Evolutionary conservation across 192 early-diverging fungal genomes (phyloP), one percentile per base, ranked within the genome.

Genomic region (Paraglomus brasilianum): DNA sequence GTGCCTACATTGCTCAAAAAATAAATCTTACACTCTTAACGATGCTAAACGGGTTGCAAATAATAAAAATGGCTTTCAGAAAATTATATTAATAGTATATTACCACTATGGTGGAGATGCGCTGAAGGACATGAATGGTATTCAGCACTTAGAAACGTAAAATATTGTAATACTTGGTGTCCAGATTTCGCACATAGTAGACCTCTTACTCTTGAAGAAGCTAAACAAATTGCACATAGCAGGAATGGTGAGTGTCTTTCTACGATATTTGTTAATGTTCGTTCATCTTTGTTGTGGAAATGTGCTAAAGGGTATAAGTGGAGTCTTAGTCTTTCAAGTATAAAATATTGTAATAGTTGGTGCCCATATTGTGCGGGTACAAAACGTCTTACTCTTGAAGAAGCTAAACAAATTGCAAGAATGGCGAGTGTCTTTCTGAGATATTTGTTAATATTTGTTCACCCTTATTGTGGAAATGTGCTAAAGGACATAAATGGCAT

Each of bases 351-450:
- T 43, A 43, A 19, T 44, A 19, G 39, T 17, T 61, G 59, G 38
- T 61, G 42, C 10, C 14, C 40, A 15, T 30, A 61, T 8, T 61
- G 42, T 61, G 59, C 59, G 36, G 59, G 59, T 43, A 38, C 19
- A 8, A 43, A 44, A 61, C 41, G 45, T 17, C 43, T 19, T 14
- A 61, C 59, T 61, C 59, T 61, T 61, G 59, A 61, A 19, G 59
- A 44, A 44, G 40, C 40, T 42, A 61, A 42, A 44, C 40, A 61
- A 61, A 61, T 61, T 7, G 59, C 44, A 47, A 63, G 22, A 63
- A 63, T 63, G 61, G 17, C 44, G n/a, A 63, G 48, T 63, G 61
- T 63, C 48, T 63, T 47, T 63, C 61, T n/a, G 42, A 63, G 17
- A 39, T 47, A n/a, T 63, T 21, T 63, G 48, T 63, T 46, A 63